Conservation (phyloP, 2,329 filamentous ascomycete species). For the Fusarium nanum region DNA sequence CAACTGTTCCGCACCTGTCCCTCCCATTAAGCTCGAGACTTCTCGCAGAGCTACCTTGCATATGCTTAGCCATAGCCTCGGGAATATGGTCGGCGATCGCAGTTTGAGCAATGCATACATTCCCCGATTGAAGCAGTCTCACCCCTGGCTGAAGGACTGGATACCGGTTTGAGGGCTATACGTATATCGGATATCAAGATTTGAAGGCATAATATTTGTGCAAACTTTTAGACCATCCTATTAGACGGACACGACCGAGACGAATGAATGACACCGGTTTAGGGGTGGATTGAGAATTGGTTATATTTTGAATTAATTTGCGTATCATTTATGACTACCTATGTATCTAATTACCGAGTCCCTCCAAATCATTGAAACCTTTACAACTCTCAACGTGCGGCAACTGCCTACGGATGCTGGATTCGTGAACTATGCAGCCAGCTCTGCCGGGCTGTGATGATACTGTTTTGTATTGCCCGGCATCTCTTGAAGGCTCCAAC, state of each 20-base stretch:
- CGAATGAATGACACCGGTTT: background rate
- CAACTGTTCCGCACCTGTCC: constrained; percentile 25
- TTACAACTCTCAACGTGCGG: background rate
- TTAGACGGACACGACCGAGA: constrained; percentile 28
- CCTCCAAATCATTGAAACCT: background rate
- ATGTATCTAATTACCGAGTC: background rate
- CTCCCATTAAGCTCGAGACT: constrained; percentile 30
- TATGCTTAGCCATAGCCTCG: constrained; percentile 45
- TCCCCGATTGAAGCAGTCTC: constrained; percentile 31
- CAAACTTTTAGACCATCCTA: background rate
- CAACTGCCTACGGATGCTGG: background rate
- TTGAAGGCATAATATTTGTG: background rate
- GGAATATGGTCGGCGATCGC: constrained; percentile 44
- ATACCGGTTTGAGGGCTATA: constrained; percentile 28
- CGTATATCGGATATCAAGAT: background rate
- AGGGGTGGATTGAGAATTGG: background rate
- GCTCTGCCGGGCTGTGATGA: background rate
- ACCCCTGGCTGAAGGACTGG: constrained; percentile 45
- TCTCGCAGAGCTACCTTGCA: constrained; percentile 42
- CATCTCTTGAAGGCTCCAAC: background rate
- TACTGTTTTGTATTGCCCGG: background rate
- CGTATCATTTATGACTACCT: background rate
- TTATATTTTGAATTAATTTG: background rate
- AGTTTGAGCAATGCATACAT: constrained; percentile 43
- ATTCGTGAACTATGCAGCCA: background rate